These are phyloP conservation scores for Babesia ovata DNA, from an alignment of 169 alveolate genomes.

Conservation along the genomic window DNA sequence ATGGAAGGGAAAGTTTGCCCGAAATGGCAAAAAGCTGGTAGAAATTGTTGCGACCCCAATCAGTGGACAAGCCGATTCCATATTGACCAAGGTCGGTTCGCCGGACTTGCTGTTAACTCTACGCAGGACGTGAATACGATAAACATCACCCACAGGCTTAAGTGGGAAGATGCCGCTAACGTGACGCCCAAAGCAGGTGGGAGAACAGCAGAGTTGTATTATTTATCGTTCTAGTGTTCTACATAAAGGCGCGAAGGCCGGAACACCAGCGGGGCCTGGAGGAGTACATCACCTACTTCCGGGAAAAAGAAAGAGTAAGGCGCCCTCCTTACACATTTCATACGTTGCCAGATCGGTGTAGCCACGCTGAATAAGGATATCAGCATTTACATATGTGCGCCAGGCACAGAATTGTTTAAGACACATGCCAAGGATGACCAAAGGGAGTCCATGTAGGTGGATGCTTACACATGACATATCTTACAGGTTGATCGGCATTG, in stretches of 20 bases:
- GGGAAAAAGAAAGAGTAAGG: slow-evolving; percentile 58
- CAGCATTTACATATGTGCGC: slow-evolving; percentile 65
- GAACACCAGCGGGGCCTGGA: slow-evolving; percentile 28
- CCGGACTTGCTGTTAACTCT: neutral
- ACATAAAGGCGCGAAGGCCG: slow-evolving; percentile 28
- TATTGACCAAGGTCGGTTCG: slow-evolving; percentile 7
- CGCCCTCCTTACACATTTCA: neutral
- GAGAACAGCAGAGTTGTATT: neutral
- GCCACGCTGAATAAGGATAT: slow-evolving; percentile 49
- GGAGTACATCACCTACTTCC: slow-evolving; percentile 61
- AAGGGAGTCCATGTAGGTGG: slow-evolving; percentile 31
- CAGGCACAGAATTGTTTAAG: slow-evolving; percentile 52
- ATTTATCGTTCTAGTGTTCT: slow-evolving; percentile 25
- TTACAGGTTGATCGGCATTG: slow-evolving; percentile 54
- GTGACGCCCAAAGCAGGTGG: slow-evolving; percentile 50
- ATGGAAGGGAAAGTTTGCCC: slow-evolving; percentile 59
- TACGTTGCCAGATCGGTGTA: slow-evolving; percentile 53
- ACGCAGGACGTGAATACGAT: slow-evolving; percentile 22
- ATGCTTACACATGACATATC: neutral
- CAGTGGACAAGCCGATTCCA: slow-evolving; percentile 22
- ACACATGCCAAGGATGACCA: slow-evolving; percentile 19
- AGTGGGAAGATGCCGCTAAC: slow-evolving; percentile 65
- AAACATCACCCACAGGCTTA: slow-evolving; percentile 66
- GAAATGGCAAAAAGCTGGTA: slow-evolving; percentile 60
- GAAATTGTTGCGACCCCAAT: slow-evolving; percentile 39